Conservation (phyloP, 2,329 filamentous ascomycete species). For the Fusarium camptoceras region DNA sequence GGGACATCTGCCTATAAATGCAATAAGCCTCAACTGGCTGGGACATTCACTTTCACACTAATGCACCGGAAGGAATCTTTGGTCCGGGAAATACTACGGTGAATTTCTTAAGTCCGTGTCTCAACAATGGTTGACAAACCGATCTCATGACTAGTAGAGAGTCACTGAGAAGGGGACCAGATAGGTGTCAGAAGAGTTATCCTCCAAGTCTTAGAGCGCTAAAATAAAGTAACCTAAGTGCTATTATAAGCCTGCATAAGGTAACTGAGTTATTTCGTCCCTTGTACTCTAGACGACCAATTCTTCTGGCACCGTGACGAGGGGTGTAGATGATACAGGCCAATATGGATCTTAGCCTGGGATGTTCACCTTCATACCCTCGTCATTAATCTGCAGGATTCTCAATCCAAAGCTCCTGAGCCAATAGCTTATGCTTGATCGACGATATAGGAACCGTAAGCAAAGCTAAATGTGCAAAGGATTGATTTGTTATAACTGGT, state of each 20-base stretch:
- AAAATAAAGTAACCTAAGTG: not conserved
- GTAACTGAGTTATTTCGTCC: not conserved
- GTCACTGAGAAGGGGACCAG: slow-evolving; percentile 4
- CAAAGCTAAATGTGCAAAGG: slow-evolving; percentile 2
- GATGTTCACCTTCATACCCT: slow-evolving; percentile 7
- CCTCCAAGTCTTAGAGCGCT: not conserved
- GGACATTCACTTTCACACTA: slow-evolving; percentile 9
- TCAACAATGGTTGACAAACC: not conserved
- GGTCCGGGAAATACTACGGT: slow-evolving; percentile 3
- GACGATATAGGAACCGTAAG: slow-evolving; percentile 1
- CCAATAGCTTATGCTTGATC: slow-evolving; percentile 8
- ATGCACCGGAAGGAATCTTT: slow-evolving; percentile 8
- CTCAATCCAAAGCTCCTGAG: not conserved
- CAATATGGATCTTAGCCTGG: not conserved
- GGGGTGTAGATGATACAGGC: slow-evolving; percentile 5
- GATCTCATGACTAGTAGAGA: slow-evolving; percentile 7
- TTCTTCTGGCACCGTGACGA: not conserved
- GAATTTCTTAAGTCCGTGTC: slow-evolving; percentile 32
- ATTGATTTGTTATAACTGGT: not conserved
- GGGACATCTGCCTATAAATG: slow-evolving; percentile 16
- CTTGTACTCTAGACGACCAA: not conserved
- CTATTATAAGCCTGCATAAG: not conserved
- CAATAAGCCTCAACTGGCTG: not conserved
- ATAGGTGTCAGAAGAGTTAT: not conserved
- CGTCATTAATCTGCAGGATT: slow-evolving; percentile 4